phyloP scores from a whole-genome alignment of 108 stramenopile genomes.

The Conticribra weissflogii region DNA sequence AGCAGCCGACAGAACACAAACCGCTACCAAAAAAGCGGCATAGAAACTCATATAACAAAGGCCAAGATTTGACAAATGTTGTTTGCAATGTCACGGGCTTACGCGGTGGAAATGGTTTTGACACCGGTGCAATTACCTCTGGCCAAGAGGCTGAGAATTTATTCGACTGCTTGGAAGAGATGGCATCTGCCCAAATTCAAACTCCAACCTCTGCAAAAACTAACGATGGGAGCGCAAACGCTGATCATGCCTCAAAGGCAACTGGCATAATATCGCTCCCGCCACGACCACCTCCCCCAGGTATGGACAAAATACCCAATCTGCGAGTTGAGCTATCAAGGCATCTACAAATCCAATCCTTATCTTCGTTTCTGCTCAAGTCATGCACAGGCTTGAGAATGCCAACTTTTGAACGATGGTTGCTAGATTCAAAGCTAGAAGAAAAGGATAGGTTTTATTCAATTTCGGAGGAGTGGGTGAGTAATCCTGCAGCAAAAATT shows the following conservation, averaged over 20 bases:
- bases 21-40: background rate
- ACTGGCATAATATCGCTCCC: background rate
- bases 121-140: background rate
- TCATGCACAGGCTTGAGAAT: conserved; percentile 56
- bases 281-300: conserved; percentile 15
- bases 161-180: conserved; percentile 30
- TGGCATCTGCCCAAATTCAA: conserved; percentile 9
- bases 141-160: conserved; percentile 1
- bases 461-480: conserved; percentile 16
- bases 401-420: conserved; percentile 80
- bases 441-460: conserved; percentile 35
- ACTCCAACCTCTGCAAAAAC: background rate
- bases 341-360: conserved; percentile 58
- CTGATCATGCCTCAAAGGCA: background rate
- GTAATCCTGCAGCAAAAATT: conserved; percentile 11
- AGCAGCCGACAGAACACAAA: background rate
- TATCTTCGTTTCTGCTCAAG: conserved; percentile 61
- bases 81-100: background rate
- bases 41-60: background rate
- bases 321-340: conserved; percentile 68
- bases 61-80: background rate
- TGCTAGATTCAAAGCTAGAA: conserved; percentile 74
- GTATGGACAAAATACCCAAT: conserved; percentile 50
- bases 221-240: background rate
- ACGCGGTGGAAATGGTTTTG: background rate